Conservation (phyloP, 148 eudicot species). For the Dianthus caryophyllus region DNA sequence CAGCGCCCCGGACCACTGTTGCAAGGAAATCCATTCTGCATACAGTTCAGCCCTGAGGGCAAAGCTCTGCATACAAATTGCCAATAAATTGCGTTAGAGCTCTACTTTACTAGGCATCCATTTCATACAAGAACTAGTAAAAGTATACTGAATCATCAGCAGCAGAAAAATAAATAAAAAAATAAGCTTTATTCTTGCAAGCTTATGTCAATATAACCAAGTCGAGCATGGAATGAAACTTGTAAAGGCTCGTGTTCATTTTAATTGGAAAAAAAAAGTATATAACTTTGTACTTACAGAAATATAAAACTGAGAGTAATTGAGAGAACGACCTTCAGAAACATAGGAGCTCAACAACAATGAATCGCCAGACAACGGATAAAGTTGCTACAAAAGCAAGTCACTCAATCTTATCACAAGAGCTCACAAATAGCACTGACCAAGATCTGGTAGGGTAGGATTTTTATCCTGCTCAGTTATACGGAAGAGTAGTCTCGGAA, state of each 20-base stretch:
- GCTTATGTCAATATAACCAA: neutral
- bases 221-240: neutral
- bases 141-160: neutral
- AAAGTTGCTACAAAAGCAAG: no score
- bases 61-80: conserved; percentile 27
- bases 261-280: no score
- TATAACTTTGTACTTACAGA: neutral
- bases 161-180: neutral
- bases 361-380: no score
- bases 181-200: neutral
- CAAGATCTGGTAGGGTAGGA: neutral
- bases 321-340: no score
- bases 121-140: neutral
- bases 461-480: neutral
- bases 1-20: conserved; percentile 31
- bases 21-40: conserved; percentile 35
- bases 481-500: neutral
- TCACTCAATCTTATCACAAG: no score
- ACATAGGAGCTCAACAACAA: no score
- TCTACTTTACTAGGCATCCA: neutral
- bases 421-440: neutral
- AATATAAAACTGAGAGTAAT: no score
- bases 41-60: conserved; percentile 30
- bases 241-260: neutral
- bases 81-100: neutral